Evolutionary conservation across 192 early-diverging fungal genomes (phyloP).

Genomic region (Coemansia sp.): DNA sequence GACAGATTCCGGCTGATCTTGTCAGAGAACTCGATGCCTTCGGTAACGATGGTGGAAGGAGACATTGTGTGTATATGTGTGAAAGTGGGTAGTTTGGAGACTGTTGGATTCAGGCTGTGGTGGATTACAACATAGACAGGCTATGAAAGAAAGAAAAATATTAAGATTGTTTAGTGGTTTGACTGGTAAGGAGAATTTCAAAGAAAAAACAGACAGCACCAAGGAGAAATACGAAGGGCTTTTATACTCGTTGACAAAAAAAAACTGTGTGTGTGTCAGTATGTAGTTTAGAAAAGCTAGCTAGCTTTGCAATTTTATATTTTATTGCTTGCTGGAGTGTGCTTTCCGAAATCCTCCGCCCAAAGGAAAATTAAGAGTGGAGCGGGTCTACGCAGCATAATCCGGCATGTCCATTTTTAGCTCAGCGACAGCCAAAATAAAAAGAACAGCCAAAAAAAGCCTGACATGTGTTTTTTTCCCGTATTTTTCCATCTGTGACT

Average conservation of each 20-base stretch:
- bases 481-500: conserved; percentile 9
- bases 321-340: background rate
- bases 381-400: background rate
- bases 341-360: too few relatives aligned
- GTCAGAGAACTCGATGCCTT: conserved; percentile 48
- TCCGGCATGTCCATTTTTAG: conserved; percentile 3
- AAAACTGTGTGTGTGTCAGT: background rate
- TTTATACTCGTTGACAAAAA: conserved; percentile 9
- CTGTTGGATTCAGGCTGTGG: background rate
- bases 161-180: background rate
- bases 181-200: conserved; percentile 9
- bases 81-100: background rate
- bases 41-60: conserved; percentile 24
- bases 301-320: background rate
- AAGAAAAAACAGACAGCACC: background rate
- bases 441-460: background rate
- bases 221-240: conserved; percentile 5
- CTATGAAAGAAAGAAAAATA: background rate
- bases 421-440: background rate
- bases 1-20: conserved; percentile 82
- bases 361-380: too few relatives aligned
- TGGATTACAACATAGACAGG: background rate
- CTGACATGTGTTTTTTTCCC: background rate
- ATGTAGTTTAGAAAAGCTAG: background rate
- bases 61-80: conserved; percentile 23